These are phyloP conservation scores for Aspergillus felis DNA, from an alignment of 2,329 filamentous ascomycete genomes.

Conservation along the genomic window DNA sequence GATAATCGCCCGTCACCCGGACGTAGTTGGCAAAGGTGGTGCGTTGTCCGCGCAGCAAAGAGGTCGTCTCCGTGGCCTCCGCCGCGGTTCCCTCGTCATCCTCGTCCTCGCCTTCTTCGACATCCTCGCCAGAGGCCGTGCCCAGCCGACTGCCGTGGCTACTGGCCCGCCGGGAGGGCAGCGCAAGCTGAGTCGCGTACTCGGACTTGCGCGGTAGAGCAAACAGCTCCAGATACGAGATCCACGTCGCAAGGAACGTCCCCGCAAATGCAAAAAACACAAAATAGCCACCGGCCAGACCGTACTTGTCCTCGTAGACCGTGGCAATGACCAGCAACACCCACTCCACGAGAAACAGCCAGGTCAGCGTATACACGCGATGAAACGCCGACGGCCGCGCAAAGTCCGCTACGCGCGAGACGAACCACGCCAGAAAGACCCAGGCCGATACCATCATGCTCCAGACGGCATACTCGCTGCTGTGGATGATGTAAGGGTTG, in stretches of 20 bases:
- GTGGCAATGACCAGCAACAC: slow-evolving; percentile 66
- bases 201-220: slow-evolving; percentile 66
- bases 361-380: slow-evolving; percentile 73
- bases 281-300: slow-evolving; percentile 73
- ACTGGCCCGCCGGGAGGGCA: slow-evolving; percentile 40
- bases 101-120: slow-evolving; percentile 21
- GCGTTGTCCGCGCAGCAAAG: slow-evolving; percentile 49
- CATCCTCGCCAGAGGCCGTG: slow-evolving; percentile 40
- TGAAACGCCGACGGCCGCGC: slow-evolving; percentile 83
- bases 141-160: slow-evolving; percentile 41
- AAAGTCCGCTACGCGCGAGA: slow-evolving; percentile 73
- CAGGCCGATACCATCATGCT: slow-evolving; percentile 80
- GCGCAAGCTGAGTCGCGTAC: slow-evolving; percentile 57
- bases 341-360: slow-evolving; percentile 78
- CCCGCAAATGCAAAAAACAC: slow-evolving; percentile 75
- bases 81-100: slow-evolving; percentile 39
- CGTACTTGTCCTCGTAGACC: slow-evolving; percentile 69
- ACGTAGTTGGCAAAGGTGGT: slow-evolving; percentile 56
- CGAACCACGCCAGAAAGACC: slow-evolving; percentile 76
- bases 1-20: slow-evolving; percentile 29
- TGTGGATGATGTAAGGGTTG: slow-evolving; percentile 89
- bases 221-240: slow-evolving; percentile 78
- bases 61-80: slow-evolving; percentile 53
- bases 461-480: slow-evolving; percentile 83
- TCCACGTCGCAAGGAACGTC: slow-evolving; percentile 67